Conservation (phyloP, 768 basidiomycete genomes). For the Leccinum olivaceopallidum region DNA sequence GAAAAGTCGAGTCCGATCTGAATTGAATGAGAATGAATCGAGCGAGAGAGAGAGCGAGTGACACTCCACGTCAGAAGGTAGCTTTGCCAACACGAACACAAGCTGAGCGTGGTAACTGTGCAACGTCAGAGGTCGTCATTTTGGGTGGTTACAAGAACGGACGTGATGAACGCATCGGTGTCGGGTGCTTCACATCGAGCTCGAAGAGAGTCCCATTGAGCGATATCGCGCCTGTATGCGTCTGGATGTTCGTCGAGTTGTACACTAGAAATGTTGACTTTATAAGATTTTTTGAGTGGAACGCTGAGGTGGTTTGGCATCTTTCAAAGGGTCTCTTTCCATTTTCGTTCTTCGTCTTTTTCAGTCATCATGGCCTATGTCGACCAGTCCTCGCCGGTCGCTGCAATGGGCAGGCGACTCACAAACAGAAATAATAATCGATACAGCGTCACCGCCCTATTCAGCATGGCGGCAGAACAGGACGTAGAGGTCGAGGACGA, state of each 20-base stretch:
- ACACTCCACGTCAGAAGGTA: slow-evolving; percentile 70
- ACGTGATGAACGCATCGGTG: slow-evolving; percentile 59
- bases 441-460: slow-evolving; percentile 93
- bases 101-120: slow-evolving; percentile 91
- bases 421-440: slow-evolving; percentile 95
- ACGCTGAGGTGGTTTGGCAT: slow-evolving; percentile 81
- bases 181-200: slow-evolving; percentile 56
- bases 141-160: slow-evolving; percentile 27
- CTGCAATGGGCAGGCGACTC: slow-evolving; percentile 70
- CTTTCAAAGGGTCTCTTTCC: not conserved
- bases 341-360: not conserved
- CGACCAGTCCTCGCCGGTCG: slow-evolving; percentile 58
- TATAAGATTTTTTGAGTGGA: slow-evolving; percentile 72
- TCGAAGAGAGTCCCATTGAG: slow-evolving; percentile 65
- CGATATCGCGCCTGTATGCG: slow-evolving; percentile 78
- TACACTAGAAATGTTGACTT: slow-evolving; percentile 54
- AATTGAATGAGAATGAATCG: slow-evolving; percentile 12
- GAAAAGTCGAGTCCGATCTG: slow-evolving; percentile 73
- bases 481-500: slow-evolving; percentile 98
- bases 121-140: slow-evolving; percentile 6
- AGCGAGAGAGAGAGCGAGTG: slow-evolving; percentile 19
- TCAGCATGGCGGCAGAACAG: slow-evolving; percentile 98
- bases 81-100: slow-evolving; percentile 76
- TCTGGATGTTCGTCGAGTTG: slow-evolving; percentile 79
- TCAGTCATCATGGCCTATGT: slow-evolving; percentile 53